Conservation (phyloP, 768 basidiomycete species). For the Mycena pura region DNA sequence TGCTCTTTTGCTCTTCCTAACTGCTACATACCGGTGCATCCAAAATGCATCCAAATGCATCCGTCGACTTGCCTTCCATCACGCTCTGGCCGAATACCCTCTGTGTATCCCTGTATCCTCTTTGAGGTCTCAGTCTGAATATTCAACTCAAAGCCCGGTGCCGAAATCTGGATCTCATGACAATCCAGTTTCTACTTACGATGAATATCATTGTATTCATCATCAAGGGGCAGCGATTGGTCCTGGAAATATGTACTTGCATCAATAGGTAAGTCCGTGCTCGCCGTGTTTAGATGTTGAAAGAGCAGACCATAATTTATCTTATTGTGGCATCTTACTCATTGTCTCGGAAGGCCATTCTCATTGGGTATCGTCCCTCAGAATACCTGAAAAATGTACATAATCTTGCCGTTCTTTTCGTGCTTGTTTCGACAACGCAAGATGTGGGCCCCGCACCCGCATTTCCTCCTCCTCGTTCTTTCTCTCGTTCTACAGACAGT, state of each 20-base stretch:
- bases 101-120: neutral
- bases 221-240: too few relatives aligned
- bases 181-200: too few relatives aligned
- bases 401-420: neutral
- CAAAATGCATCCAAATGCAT: too few relatives aligned
- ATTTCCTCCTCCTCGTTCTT: neutral
- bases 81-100: neutral
- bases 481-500: neutral
- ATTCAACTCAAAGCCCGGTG: neutral
- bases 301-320: neutral
- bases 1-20: neutral
- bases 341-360: neutral
- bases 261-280: neutral
- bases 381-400: neutral
- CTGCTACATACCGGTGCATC: neutral
- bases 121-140: neutral
- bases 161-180: too few relatives aligned
- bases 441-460: neutral
- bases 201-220: too few relatives aligned
- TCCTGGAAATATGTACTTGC: neutral
- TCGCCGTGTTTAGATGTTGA: neutral
- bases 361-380: neutral
- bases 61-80: neutral
- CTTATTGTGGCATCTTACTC: too few relatives aligned
- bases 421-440: neutral